These are phyloP conservation scores for Periconia macrospinosa DNA, from an alignment of 2,329 filamentous ascomycete species.

Conservation along the genomic window DNA sequence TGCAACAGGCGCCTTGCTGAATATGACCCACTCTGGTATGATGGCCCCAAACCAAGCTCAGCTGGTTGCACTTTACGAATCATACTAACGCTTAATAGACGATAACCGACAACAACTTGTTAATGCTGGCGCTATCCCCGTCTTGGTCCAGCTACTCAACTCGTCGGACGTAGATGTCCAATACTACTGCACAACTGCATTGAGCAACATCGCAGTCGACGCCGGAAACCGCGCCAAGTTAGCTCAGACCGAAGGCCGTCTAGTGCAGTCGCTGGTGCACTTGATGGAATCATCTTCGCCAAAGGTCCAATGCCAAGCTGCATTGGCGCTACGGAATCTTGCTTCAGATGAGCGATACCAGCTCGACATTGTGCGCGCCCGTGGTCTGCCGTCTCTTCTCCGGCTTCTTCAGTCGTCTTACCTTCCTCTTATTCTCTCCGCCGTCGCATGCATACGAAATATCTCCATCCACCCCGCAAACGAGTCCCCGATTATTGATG, in stretches of 20 bases:
- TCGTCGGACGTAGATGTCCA: slow-evolving; percentile 96
- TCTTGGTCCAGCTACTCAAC: slow-evolving; percentile 90
- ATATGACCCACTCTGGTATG: slow-evolving; percentile 98
- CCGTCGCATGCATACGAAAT: slow-evolving; percentile 96
- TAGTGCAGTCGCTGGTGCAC: slow-evolving; percentile 91
- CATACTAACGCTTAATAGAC: slow-evolving; percentile 58
- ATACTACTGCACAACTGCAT: slow-evolving; percentile 97
- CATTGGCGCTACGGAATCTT: slow-evolving; percentile 88
- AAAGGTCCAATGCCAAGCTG: slow-evolving; percentile 97
- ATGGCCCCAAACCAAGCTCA: neutral
- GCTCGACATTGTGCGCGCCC: slow-evolving; percentile 90
- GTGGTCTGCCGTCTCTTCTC: slow-evolving; percentile 81
- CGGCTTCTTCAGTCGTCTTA: slow-evolving; percentile 93
- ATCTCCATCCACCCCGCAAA: slow-evolving; percentile 98
- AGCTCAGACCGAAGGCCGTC: slow-evolving; percentile 83
- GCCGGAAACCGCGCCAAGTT: slow-evolving; percentile 87
- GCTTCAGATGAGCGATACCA: slow-evolving; percentile 99
- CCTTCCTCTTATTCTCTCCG: slow-evolving; percentile 90
- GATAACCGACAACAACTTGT: slow-evolving; percentile 98
- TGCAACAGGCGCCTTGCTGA: slow-evolving; percentile 91
- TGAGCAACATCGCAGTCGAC: slow-evolving; percentile 98
- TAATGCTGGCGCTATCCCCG: slow-evolving; percentile 95
- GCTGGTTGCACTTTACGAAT: neutral
- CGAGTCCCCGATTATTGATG: slow-evolving; percentile 97
- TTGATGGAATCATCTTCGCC: slow-evolving; percentile 92